These are phyloP conservation scores for Oenanthe sinensis DNA, from an alignment of 129 eudicot species.

Conservation along the genomic window DNA sequence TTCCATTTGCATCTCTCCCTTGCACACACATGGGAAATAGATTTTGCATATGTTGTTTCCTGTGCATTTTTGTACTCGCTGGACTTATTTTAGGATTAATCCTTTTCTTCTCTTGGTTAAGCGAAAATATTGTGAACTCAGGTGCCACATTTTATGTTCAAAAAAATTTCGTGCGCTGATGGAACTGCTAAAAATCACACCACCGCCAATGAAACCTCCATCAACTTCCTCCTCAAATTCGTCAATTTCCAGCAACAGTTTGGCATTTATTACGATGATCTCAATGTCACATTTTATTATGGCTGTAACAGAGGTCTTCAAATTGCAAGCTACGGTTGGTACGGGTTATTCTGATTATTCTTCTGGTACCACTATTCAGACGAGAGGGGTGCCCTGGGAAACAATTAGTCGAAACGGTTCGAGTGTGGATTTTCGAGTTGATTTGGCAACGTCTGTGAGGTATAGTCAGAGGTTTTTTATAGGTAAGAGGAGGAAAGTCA, in stretches of 20 bases:
- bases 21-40: conserved; percentile 12
- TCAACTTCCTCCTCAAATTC: conserved; percentile 36
- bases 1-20: no score
- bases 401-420: conserved; percentile 26
- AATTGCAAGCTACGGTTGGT: conserved; percentile 32
- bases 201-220: conserved; percentile 16
- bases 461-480: conserved; percentile 46
- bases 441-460: conserved; percentile 46
- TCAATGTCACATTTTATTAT: conserved; percentile 5
- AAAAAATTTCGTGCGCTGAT: conserved; percentile 27
- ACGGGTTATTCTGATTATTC: conserved; percentile 18
- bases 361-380: background rate
- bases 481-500: conserved; percentile 41
- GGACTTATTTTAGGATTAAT: conserved; percentile 31
- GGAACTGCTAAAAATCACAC: conserved; percentile 11
- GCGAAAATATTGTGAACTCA: conserved; percentile 28
- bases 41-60: conserved; percentile 32
- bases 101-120: conserved; percentile 55
- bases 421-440: conserved; percentile 32
- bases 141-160: conserved; percentile 30
- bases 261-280: no score
- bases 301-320: background rate
- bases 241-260: conserved; percentile 27
- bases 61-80: no score
- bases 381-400: conserved; percentile 34